A percentile compares a stretch with the other conserved stretches of the same genome.
phyloP scores from a whole-genome alignment of 2,329 filamentous ascomycete genomes.

The Cordyceps javanica region DNA sequence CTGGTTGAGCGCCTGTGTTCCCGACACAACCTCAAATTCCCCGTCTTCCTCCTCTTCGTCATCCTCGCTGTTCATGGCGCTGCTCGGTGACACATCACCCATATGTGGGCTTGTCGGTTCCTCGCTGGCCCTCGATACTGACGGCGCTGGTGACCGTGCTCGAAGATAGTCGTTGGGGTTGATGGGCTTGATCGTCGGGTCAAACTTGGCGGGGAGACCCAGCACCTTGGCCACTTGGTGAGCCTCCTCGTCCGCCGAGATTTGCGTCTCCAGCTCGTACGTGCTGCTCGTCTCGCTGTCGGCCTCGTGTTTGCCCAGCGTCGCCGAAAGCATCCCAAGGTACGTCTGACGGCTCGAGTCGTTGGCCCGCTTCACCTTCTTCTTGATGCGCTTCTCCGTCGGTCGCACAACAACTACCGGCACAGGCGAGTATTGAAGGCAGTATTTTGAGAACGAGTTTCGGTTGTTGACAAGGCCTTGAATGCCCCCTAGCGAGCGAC shows the following conservation, averaged over 20 bases:
- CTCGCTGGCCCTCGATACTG: background rate
- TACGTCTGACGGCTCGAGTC: conserved; percentile 74
- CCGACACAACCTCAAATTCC: conserved; percentile 41
- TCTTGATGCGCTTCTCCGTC: conserved; percentile 80
- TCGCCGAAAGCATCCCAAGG: conserved; percentile 66
- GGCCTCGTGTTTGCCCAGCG: conserved; percentile 50
- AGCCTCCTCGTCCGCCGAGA: conserved; percentile 56
- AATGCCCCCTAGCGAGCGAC: conserved; percentile 76
- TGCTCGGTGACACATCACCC: conserved; percentile 24
- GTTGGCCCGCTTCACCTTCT: conserved; percentile 76
- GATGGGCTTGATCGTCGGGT: conserved; percentile 56
- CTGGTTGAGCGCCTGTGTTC: conserved; percentile 37
- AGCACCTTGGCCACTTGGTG: conserved; percentile 58
- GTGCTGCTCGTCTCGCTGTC: conserved; percentile 47
- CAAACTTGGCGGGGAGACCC: conserved; percentile 55
- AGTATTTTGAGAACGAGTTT: conserved; percentile 91
- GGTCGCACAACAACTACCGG: conserved; percentile 90
- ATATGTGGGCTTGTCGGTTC: conserved; percentile 18
- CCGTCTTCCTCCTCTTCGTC: conserved; percentile 33
- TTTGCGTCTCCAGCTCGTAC: conserved; percentile 49
- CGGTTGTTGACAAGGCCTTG: conserved; percentile 72
- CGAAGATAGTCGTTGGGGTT: conserved; percentile 24
- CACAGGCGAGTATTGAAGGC: conserved; percentile 85
- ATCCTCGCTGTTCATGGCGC: conserved; percentile 28
- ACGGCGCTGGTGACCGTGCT: conserved; percentile 16